Conservation (phyloP, 345 rosid species). For the Corymbia maculata region DNA sequence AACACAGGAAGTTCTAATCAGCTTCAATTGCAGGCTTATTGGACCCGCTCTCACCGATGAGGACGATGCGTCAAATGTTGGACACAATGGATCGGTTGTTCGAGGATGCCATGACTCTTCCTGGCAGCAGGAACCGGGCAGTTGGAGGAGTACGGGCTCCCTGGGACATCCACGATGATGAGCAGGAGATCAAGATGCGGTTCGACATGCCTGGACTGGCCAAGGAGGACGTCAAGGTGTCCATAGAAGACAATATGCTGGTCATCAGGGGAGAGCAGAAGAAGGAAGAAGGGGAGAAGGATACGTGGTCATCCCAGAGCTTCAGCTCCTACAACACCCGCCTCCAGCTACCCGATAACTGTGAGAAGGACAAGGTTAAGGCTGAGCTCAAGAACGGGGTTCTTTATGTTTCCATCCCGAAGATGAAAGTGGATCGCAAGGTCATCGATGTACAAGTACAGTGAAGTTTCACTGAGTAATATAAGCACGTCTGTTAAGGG, state of each 20-base stretch:
- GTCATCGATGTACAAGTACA: slow-evolving; percentile 34
- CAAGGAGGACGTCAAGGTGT: slow-evolving; percentile 68
- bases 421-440: slow-evolving; percentile 48
- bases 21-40: slow-evolving; percentile 27
- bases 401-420: slow-evolving; percentile 51
- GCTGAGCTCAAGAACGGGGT: slow-evolving; percentile 79
- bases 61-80: slow-evolving; percentile 72
- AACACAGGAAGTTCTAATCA: background rate
- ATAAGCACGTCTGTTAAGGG: background rate
- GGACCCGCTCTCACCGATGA: slow-evolving; percentile 68
- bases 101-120: slow-evolving; percentile 33
- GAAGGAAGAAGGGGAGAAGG: slow-evolving; percentile 25
- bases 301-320: slow-evolving; percentile 31
- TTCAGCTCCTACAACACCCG: slow-evolving; percentile 41
- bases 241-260: slow-evolving; percentile 53
- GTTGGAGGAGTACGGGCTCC: slow-evolving; percentile 42
- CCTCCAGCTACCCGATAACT: slow-evolving; percentile 49
- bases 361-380: slow-evolving; percentile 48
- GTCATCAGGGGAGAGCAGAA: slow-evolving; percentile 57
- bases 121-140: slow-evolving; percentile 20
- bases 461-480: background rate
- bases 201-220: slow-evolving; percentile 83
- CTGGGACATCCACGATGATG: slow-evolving; percentile 82
- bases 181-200: slow-evolving; percentile 66
- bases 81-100: slow-evolving; percentile 69